A percentile compares a stretch with the other conserved stretches of the same genome.
Conservation (phyloP, 2,329 filamentous ascomycete species). For the Fusarium euwallaceae region DNA sequence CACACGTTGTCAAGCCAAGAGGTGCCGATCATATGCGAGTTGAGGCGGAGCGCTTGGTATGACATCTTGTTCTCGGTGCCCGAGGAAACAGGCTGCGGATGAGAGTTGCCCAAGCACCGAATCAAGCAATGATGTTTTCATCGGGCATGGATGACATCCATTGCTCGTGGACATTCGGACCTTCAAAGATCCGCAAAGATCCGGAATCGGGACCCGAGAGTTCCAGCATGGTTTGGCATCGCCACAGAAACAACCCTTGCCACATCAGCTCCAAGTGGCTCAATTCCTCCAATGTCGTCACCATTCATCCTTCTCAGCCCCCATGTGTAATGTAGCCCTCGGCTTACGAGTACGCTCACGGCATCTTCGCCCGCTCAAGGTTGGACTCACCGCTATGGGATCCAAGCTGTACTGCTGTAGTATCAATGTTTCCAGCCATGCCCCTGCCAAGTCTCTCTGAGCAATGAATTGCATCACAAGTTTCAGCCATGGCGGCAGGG, state of each 20-base stretch:
- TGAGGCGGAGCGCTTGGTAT: conserved; percentile 8
- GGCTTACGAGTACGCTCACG: not conserved
- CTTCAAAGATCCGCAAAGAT: conserved; percentile 24
- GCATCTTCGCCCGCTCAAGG: conserved; percentile 4
- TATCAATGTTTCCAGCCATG: conserved; percentile 30
- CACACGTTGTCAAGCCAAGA: not conserved
- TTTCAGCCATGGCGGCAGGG: conserved; percentile 30
- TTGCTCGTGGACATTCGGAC: conserved; percentile 26
- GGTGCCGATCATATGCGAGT: conserved; percentile 2
- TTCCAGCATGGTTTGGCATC: not conserved
- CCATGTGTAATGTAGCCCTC: not conserved
- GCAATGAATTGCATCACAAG: conserved; percentile 34
- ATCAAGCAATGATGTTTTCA: not conserved
- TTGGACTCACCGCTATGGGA: conserved; percentile 10
- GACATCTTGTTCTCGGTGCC: conserved; percentile 2
- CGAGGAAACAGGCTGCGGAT: not conserved
- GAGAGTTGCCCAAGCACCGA: not conserved
- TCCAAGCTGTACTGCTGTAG: not conserved
- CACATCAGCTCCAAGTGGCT: conserved; percentile 27
- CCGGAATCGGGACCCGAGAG: conserved; percentile 19
- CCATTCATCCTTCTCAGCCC: conserved; percentile 25
- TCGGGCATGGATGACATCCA: conserved; percentile 1
- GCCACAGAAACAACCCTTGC: conserved; percentile 29
- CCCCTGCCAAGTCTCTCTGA: conserved; percentile 42
- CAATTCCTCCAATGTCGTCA: conserved; percentile 35